phyloP scores from a whole-genome alignment of 2,329 filamentous ascomycete genomes.

The Botrytis paeoniae region DNA sequence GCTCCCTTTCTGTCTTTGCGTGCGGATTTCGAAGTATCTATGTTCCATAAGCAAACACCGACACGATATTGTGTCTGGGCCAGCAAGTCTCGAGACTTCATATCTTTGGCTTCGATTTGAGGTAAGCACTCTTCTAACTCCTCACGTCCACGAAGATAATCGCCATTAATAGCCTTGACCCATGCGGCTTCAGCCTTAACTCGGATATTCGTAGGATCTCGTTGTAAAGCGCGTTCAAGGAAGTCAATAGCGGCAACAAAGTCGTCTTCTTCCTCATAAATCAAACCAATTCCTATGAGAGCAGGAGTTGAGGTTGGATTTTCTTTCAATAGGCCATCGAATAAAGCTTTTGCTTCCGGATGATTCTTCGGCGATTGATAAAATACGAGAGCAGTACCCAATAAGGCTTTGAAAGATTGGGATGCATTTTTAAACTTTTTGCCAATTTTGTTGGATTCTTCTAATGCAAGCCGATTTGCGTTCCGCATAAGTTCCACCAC shows the following conservation, averaged over 20 bases:
- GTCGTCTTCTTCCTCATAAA: slow-evolving; percentile 90
- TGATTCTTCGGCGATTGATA: slow-evolving; percentile 90
- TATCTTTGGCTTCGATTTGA: slow-evolving; percentile 59
- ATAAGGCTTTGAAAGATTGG: slow-evolving; percentile 71
- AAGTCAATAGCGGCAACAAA: slow-evolving; percentile 80
- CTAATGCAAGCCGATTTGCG: slow-evolving; percentile 59
- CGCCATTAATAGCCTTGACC: slow-evolving; percentile 81
- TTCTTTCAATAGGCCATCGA: slow-evolving; percentile 74
- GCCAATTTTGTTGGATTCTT: slow-evolving; percentile 65
- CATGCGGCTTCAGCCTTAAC: slow-evolving; percentile 87
- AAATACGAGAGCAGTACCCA: slow-evolving; percentile 86
- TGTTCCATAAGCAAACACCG: slow-evolving; percentile 82
- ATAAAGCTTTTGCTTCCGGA: slow-evolving; percentile 79
- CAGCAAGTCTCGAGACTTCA: slow-evolving; percentile 66
- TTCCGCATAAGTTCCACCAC: slow-evolving; percentile 77
- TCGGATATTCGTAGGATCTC: slow-evolving; percentile 71
- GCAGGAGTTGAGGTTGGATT: slow-evolving; percentile 76
- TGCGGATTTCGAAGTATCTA: slow-evolving; percentile 69
- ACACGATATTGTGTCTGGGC: slow-evolving; percentile 85
- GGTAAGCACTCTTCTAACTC: slow-evolving; percentile 70
- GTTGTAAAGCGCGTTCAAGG: slow-evolving; percentile 68
- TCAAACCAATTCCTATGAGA: slow-evolving; percentile 84
- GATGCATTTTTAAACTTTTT: slow-evolving; percentile 64
- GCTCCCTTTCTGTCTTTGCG: slow-evolving; percentile 78
- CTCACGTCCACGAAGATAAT: slow-evolving; percentile 63